Conservation (phyloP, 352 stramenopile genomes). For the Pythium dissotocum region DNA sequence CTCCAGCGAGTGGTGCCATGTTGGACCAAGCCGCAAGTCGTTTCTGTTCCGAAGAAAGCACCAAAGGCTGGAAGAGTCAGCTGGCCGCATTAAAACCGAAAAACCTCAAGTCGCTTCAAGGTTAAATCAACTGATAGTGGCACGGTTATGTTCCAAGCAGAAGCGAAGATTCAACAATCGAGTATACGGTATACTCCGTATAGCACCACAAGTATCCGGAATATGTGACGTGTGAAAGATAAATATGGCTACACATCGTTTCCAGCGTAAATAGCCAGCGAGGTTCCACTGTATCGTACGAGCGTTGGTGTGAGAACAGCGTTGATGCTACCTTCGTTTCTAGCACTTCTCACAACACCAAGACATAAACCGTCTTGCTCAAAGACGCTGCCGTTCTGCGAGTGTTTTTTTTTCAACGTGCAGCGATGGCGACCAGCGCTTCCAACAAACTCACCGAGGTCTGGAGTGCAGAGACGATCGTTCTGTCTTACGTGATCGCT, state of each 20-base stretch:
- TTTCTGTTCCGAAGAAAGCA: conserved; percentile 10
- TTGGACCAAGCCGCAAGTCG: neutral
- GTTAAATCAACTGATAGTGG: neutral
- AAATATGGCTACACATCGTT: conserved; percentile 1
- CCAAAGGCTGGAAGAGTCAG: conserved; percentile 4
- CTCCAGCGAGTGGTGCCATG: neutral
- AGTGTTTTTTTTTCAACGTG: neutral
- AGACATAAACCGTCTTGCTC: neutral
- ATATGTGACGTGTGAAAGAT: neutral
- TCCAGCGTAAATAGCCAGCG: neutral
- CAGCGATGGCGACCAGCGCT: neutral
- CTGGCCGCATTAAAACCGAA: neutral
- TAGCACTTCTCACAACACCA: neutral
- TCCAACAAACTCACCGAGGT: conserved; percentile 28
- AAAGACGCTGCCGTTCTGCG: neutral
- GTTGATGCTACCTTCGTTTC: neutral
- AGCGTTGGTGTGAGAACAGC: neutral
- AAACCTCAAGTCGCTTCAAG: neutral
- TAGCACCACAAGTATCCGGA: neutral
- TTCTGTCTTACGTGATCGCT: conserved; percentile 63
- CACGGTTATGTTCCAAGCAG: neutral
- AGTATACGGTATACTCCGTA: neutral
- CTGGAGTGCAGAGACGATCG: conserved; percentile 46
- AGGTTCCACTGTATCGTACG: no score
- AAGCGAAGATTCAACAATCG: neutral